These are phyloP conservation scores for Sideroxylon spinosum DNA, from an alignment of 179 eudicot species.

Conservation along the genomic window DNA sequence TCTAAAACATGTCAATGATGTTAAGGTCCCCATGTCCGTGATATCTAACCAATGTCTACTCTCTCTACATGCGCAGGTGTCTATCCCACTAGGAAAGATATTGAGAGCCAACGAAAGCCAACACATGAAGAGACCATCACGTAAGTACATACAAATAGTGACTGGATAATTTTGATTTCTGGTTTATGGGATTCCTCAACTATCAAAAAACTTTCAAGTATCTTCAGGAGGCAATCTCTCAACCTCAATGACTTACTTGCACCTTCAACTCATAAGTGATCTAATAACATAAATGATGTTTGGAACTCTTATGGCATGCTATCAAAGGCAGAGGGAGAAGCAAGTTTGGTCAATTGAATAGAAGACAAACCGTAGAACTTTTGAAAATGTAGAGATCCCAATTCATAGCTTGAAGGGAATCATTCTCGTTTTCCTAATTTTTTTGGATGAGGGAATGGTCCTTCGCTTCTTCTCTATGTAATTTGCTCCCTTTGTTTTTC, in stretches of 20 bases:
- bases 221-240: slow-evolving; percentile 33
- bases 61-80: slow-evolving; percentile 19
- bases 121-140: slow-evolving; percentile 30
- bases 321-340: too few species aligned
- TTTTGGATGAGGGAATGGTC: too few species aligned
- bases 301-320: too few species aligned
- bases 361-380: too few species aligned
- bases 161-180: slow-evolving; percentile 63
- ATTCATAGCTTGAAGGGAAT: too few species aligned
- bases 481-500: too few species aligned
- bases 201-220: slow-evolving; percentile 40
- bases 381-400: too few species aligned
- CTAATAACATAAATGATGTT: too few species aligned
- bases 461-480: too few species aligned
- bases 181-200: slow-evolving; percentile 51
- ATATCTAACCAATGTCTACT: background rate
- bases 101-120: slow-evolving; percentile 36
- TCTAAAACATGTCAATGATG: background rate
- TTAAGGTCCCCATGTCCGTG: background rate
- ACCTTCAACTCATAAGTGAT: too few species aligned
- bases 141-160: slow-evolving; percentile 49
- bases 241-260: background rate
- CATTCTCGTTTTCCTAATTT: too few species aligned
- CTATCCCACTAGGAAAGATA: slow-evolving; percentile 48
- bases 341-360: too few species aligned